Conservation (phyloP, 179 eudicot genomes). For the Nepenthes alata region DNA sequence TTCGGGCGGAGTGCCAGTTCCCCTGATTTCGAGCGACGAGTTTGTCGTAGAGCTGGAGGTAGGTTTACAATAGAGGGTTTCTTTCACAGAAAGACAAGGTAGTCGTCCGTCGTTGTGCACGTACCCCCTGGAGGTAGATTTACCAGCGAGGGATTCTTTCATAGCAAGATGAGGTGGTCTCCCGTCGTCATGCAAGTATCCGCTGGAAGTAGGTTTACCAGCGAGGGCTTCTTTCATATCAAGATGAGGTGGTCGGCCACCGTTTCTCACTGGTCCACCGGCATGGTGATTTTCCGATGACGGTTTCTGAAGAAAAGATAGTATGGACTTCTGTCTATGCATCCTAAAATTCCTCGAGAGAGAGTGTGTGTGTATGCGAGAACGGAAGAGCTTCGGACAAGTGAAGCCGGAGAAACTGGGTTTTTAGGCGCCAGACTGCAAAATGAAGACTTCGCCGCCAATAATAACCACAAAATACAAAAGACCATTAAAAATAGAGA, state of each 20-base stretch:
- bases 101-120: constrained; percentile 8
- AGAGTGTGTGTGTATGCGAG: constrained; percentile 1
- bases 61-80: constrained; percentile 9
- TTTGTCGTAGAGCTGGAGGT: constrained; percentile 2
- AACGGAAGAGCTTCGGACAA: neutral
- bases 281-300: constrained; percentile 27
- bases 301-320: constrained; percentile 60
- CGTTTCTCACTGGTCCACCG: constrained; percentile 12
- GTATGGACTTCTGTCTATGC: constrained; percentile 77
- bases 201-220: neutral
- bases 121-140: constrained; percentile 6
- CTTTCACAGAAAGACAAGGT: neutral
- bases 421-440: too few species aligned
- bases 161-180: neutral
- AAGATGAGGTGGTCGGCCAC: constrained; percentile 5
- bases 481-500: too few species aligned
- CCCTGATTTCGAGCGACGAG: constrained; percentile 26
- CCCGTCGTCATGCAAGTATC: constrained; percentile 2
- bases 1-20: constrained; percentile 91
- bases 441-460: too few species aligned
- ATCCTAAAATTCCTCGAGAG: constrained; percentile 15
- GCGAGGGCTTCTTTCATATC: constrained; percentile 2
- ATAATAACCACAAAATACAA: too few species aligned
- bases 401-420: too few species aligned
- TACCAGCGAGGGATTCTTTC: constrained; percentile 5